Evolutionary conservation across 306 rosid genomes (phyloP).

Genomic region (Clitoria ternatea): DNA sequence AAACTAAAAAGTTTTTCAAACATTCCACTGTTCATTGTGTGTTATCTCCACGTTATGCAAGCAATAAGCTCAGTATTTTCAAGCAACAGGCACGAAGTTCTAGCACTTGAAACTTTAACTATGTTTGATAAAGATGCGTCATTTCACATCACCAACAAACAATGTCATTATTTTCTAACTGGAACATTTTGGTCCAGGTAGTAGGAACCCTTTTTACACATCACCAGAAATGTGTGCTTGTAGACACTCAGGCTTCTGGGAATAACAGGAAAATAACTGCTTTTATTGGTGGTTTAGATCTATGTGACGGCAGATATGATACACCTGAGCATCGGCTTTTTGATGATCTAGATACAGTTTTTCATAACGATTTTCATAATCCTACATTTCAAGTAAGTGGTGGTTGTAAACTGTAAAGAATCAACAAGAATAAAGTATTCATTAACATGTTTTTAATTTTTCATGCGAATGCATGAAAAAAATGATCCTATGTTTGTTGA

Average conservation of each 20-base stretch:
- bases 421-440: background rate
- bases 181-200: slow-evolving; percentile 42
- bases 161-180: background rate
- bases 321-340: slow-evolving; percentile 72
- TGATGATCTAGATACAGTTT: slow-evolving; percentile 44
- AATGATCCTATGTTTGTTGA: background rate
- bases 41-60: slow-evolving; percentile 76
- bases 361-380: slow-evolving; percentile 59
- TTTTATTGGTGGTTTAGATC: slow-evolving; percentile 71
- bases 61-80: slow-evolving; percentile 79
- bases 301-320: slow-evolving; percentile 78
- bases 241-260: slow-evolving; percentile 57
- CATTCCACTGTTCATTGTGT: slow-evolving; percentile 76
- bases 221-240: slow-evolving; percentile 72
- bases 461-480: background rate
- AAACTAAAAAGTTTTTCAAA: slow-evolving; percentile 60
- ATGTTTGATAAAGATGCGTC: background rate
- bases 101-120: background rate
- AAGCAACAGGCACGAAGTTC: slow-evolving; percentile 63
- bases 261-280: slow-evolving; percentile 59
- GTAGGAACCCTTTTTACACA: slow-evolving; percentile 82
- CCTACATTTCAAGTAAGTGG: slow-evolving; percentile 60
- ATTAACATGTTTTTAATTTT: background rate
- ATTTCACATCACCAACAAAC: background rate
- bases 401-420: background rate